Percentiles rank a stretch among this genome's conserved stretches.
These are phyloP conservation scores for Artomyces pyxidatus DNA, from an alignment of 768 basidiomycete genomes.

Conservation along the genomic window DNA sequence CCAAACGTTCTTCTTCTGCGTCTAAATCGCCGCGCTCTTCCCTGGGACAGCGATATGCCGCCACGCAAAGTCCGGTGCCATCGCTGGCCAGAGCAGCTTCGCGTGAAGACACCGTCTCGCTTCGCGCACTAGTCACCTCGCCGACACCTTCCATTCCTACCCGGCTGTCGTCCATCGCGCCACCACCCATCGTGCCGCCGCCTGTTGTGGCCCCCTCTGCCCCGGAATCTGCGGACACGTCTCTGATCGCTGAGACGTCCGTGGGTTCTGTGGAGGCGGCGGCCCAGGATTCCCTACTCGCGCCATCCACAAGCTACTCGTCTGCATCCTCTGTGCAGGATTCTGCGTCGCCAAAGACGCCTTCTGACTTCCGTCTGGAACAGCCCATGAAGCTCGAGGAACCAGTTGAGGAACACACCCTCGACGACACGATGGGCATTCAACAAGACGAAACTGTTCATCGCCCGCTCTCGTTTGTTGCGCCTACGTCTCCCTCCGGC, in stretches of 20 bases:
- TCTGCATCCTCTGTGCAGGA: slow-evolving; percentile 22
- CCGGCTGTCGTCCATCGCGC: background rate
- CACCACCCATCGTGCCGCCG: background rate
- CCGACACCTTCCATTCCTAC: slow-evolving; percentile 1
- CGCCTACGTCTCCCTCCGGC: background rate
- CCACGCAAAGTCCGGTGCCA: slow-evolving; percentile 19
- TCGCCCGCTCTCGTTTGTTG: background rate
- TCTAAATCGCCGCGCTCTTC: slow-evolving; percentile 23
- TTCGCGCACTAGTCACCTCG: background rate
- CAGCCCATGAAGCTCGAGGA: background rate
- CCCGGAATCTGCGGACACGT: slow-evolving; percentile 8
- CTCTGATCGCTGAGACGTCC: slow-evolving; percentile 3
- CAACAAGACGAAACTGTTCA: background rate
- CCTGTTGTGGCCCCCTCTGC: slow-evolving; percentile 11
- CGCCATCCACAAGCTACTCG: slow-evolving; percentile 21
- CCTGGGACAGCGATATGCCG: slow-evolving; percentile 17
- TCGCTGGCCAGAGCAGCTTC: slow-evolving; percentile 14
- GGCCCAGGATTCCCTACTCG: slow-evolving; percentile 11
- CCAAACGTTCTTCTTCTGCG: slow-evolving; percentile 48
- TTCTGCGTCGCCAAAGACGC: slow-evolving; percentile 18
- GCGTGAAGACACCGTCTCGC: slow-evolving; percentile 7
- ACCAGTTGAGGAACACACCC: background rate
- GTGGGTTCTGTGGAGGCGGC: slow-evolving; percentile 7
- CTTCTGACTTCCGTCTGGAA: slow-evolving; percentile 13
- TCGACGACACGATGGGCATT: background rate